These are phyloP conservation scores for Penicillium sp. DNA, from an alignment of 2,329 filamentous ascomycete genomes.

Conservation along the genomic window DNA sequence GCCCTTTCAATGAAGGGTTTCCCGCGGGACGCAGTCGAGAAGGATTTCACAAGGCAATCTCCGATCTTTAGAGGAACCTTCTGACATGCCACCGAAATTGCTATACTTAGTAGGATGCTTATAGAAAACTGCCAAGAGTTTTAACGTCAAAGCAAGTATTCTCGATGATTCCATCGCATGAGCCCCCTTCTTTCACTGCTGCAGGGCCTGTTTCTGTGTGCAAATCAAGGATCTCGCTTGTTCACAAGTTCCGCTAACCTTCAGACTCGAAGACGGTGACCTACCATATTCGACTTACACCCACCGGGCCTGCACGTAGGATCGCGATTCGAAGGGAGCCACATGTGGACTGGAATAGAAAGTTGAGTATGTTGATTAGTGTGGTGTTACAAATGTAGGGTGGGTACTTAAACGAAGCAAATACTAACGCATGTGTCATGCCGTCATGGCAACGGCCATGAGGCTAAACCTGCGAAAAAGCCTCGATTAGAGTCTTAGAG, in stretches of 20 bases:
- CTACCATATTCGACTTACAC: constrained; percentile 8
- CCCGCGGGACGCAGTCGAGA: constrained; percentile 22
- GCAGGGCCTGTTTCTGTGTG: constrained; percentile 25
- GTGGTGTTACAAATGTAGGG: not conserved
- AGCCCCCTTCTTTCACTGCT: constrained; percentile 23
- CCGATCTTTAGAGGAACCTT: constrained; percentile 6
- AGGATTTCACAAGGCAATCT: constrained; percentile 23
- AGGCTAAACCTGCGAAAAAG: not conserved
- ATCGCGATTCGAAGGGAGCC: constrained; percentile 16
- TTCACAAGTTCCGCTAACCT: constrained; percentile 20
- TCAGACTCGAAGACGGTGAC: constrained; percentile 31
- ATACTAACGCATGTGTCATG: not conserved
- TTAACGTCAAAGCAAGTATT: constrained; percentile 21
- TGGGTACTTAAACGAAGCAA: too few relatives aligned
- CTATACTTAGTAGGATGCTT: constrained; percentile 13
- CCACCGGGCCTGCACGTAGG: constrained; percentile 20
- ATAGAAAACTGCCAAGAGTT: constrained; percentile 17
- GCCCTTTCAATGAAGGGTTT: constrained; percentile 24
- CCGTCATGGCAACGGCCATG: not conserved
- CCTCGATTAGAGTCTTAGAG: too few relatives aligned
- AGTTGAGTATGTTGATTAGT: not conserved
- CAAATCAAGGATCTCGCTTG: constrained; percentile 30
- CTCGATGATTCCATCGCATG: constrained; percentile 26
- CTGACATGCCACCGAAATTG: constrained; percentile 10
- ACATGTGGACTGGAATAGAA: not conserved